These are phyloP conservation scores for Russula earlei DNA, from an alignment of 768 basidiomycete genomes.

Conservation along the genomic window DNA sequence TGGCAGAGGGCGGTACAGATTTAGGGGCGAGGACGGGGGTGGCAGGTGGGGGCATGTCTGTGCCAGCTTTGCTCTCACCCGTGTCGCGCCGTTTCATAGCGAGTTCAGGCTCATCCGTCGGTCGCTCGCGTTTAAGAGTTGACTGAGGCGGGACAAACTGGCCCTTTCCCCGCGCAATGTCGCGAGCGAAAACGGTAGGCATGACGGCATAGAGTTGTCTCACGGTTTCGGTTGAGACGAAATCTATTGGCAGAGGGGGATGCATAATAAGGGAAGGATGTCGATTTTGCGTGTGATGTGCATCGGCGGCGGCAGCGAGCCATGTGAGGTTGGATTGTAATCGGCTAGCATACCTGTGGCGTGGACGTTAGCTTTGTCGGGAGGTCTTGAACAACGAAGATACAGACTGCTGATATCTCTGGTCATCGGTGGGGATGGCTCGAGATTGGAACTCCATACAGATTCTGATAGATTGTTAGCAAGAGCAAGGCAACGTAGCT, in stretches of 20 bases:
- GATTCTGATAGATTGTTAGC: conserved; percentile 32
- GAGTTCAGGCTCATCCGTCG: conserved; percentile 39
- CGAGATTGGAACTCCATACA: conserved; percentile 52
- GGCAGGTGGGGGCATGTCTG: conserved; percentile 24
- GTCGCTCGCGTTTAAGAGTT: conserved; percentile 53
- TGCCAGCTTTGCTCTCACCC: conserved; percentile 46
- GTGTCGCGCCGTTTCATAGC: conserved; percentile 60
- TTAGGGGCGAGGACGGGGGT: conserved; percentile 4
- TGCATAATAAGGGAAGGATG: conserved; percentile 50
- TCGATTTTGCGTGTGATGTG: conserved; percentile 21
- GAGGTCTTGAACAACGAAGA: conserved; percentile 5
- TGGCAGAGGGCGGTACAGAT: background rate
- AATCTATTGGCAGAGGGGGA: conserved; percentile 42
- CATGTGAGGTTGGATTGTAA: conserved; percentile 65
- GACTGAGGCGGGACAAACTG: conserved; percentile 20
- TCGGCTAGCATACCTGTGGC: conserved; percentile 45
- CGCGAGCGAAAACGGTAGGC: conserved; percentile 49
- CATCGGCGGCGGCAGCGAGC: conserved; percentile 61
- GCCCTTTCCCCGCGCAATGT: conserved; percentile 25
- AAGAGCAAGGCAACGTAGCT: background rate
- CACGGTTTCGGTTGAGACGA: conserved; percentile 46
- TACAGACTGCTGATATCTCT: conserved; percentile 50
- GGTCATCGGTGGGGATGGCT: conserved; percentile 38
- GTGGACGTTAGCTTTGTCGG: conserved; percentile 17
- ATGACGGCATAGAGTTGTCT: conserved; percentile 55